These are phyloP conservation scores for Penstemon newberryi DNA, from an alignment of 257 asterid species.

Conservation along the genomic window DNA sequence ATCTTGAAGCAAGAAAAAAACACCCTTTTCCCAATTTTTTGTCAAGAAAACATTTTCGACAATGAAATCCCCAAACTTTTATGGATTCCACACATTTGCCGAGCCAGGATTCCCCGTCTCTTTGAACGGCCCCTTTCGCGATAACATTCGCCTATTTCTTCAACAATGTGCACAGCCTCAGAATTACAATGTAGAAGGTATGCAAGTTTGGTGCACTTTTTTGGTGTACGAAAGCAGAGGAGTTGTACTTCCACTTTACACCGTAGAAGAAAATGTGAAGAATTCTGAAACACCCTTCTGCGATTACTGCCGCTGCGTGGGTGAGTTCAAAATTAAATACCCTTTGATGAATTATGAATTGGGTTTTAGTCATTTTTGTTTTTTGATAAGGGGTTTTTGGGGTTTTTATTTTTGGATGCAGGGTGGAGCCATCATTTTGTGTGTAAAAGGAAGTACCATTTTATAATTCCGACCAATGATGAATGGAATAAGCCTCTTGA, in stretches of 20 bases:
- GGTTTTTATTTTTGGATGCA: conserved; percentile 23
- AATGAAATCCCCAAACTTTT: conserved; percentile 49
- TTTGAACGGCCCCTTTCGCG: conserved; percentile 58
- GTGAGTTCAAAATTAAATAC: conserved; percentile 33
- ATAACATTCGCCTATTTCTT: conserved; percentile 64
- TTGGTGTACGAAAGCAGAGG: conserved; percentile 66
- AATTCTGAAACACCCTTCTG: conserved; percentile 57
- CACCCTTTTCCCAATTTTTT: background rate
- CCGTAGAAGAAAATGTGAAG: conserved; percentile 69
- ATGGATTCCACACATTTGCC: conserved; percentile 61
- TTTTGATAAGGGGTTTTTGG: conserved; percentile 13
- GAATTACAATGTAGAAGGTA: conserved; percentile 55
- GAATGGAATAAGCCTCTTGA: conserved; percentile 69
- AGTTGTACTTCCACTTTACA: conserved; percentile 65
- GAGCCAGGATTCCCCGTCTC: conserved; percentile 57
- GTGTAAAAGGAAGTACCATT: conserved; percentile 79
- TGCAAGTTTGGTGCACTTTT: conserved; percentile 69
- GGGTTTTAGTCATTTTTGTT: conserved; percentile 1
- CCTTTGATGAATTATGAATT: conserved; percentile 3
- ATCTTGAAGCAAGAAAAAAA: background rate
- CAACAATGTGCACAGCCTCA: conserved; percentile 58
- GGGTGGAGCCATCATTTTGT: conserved; percentile 94
- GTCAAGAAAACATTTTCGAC: background rate
- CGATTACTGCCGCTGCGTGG: conserved; percentile 74
- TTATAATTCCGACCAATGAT: conserved; percentile 72